Conservation (phyloP, 2,329 filamentous ascomycete species). For the Ceratocystis huliohia region DNA sequence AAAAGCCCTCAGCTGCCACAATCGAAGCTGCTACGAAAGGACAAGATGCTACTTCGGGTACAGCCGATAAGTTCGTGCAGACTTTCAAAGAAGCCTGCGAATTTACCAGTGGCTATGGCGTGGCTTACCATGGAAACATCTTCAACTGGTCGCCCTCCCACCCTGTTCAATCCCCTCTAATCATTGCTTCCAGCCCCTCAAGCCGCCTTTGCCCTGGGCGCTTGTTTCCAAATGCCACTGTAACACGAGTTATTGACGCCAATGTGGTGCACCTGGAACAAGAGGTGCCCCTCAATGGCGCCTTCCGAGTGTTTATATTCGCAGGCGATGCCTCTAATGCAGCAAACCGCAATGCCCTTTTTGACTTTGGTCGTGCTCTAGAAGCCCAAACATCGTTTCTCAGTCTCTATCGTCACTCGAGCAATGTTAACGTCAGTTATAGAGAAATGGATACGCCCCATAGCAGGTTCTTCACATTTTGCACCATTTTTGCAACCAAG, state of each 20-base stretch:
- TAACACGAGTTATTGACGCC: constrained; percentile 76
- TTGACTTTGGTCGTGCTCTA: constrained; percentile 56
- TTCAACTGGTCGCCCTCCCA: constrained; percentile 74
- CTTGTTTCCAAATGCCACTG: constrained; percentile 63
- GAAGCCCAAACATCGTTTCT: constrained; percentile 60
- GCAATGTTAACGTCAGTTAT: constrained; percentile 51
- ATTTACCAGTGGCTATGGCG: constrained; percentile 85
- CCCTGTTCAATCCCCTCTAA: constrained; percentile 54
- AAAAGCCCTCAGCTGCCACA: constrained; percentile 59
- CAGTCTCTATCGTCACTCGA: constrained; percentile 47
- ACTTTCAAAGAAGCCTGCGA: constrained; percentile 86
- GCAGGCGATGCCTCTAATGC: constrained; percentile 47
- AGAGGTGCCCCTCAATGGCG: constrained; percentile 75
- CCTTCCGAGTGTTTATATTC: constrained; percentile 77
- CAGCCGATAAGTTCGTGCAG: constrained; percentile 62
- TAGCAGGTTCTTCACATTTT: constrained; percentile 67
- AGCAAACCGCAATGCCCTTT: constrained; percentile 48
- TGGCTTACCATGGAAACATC: constrained; percentile 67
- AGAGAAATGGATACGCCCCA: constrained; percentile 80
- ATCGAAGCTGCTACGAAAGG: constrained; percentile 50
- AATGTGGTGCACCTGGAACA: constrained; percentile 87
- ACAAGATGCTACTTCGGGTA: constrained; percentile 23
- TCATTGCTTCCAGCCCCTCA: constrained; percentile 48
- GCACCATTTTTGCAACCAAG: constrained; percentile 57
- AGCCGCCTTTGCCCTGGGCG: constrained; percentile 56